Percentiles rank a stretch among this genome's conserved stretches.
phyloP scores from a whole-genome alignment of 2,329 filamentous ascomycete genomes.

The Cylindrodendrum hubeiense region DNA sequence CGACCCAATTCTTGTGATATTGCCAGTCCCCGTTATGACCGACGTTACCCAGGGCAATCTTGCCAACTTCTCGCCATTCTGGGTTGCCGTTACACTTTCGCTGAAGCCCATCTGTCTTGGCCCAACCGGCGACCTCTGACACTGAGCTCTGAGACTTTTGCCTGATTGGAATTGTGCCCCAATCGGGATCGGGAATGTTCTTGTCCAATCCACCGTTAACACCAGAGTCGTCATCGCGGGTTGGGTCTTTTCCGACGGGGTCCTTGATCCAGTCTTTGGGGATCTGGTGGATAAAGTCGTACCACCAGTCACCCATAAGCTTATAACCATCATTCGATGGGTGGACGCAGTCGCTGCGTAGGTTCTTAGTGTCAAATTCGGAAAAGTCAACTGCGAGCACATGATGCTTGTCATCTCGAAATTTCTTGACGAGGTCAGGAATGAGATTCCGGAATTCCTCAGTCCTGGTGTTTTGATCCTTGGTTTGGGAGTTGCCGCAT shows the following conservation, averaged over 20 bases:
- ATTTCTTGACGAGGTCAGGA: conserved; percentile 41
- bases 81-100: not conserved
- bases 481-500: too few relatives aligned
- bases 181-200: not conserved
- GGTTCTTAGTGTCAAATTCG: conserved; percentile 28
- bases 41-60: not conserved
- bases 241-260: not conserved
- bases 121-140: not conserved
- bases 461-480: too few relatives aligned
- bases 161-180: not conserved
- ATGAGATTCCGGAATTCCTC: conserved; percentile 45
- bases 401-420: conserved; percentile 36
- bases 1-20: not conserved
- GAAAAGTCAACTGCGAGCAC: conserved; percentile 49
- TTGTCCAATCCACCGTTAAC: not conserved
- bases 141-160: not conserved
- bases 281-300: conserved; percentile 50
- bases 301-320: conserved; percentile 50
- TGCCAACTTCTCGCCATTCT: not conserved
- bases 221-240: not conserved
- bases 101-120: not conserved
- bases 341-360: conserved; percentile 50
- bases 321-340: conserved; percentile 48
- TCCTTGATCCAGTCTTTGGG: conserved; percentile 44
- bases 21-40: not conserved